Evolutionary conservation across 306 rosid genomes (phyloP), one percentile per base, ranked within the genome.

Genomic region (Pachyrhizus erosus): DNA sequence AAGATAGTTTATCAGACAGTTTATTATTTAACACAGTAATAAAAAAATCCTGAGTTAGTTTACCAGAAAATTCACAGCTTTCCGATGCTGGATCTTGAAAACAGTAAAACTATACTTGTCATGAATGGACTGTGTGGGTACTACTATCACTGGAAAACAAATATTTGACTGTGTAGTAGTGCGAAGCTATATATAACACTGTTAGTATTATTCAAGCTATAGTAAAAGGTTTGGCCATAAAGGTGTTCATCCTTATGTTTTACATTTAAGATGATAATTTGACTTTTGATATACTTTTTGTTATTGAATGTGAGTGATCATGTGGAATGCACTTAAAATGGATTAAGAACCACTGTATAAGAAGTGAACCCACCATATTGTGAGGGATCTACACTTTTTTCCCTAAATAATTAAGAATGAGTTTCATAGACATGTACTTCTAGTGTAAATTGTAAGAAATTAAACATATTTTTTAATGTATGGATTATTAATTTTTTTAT

Each of bases 71-170:
- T 65, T 74, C 64, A 87, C 67, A 5, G 91, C 23, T 80, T 82
- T 75, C 74, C 67, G 80, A 87, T 66, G 86, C 83, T 45, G 20
- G 87, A 82, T 86, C 89, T 87, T 70, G 77, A 84, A 75, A 86
- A 86, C 66, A 82, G 86, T 40, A 66, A 58, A 82, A 51, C 65
- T 57, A 37, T 55, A 15, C 69, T 67, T 49, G 37, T 75, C 69
- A 14, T 48, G n/a, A 61, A 79, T 70, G 80, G 33, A 52, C 71
- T 10, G 73, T 64, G 61, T 64, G 37, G 34, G 8, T 37, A 34
- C 31, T 37, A 27, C 46, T 24, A 14, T 14, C 5, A 31, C 43
- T 6, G 43, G 24, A 4, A 3, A 17, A 17, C 9, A 9, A n/a
- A 9, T 7, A 66, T 2, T n/a, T 66, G 6, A n/a, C 48, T 8